Evolutionary conservation across 495 filamentous ascomycete species (phyloP), one percentile per base, ranked within the genome.

Genomic region (Hypoxylon crocopeplum): DNA sequence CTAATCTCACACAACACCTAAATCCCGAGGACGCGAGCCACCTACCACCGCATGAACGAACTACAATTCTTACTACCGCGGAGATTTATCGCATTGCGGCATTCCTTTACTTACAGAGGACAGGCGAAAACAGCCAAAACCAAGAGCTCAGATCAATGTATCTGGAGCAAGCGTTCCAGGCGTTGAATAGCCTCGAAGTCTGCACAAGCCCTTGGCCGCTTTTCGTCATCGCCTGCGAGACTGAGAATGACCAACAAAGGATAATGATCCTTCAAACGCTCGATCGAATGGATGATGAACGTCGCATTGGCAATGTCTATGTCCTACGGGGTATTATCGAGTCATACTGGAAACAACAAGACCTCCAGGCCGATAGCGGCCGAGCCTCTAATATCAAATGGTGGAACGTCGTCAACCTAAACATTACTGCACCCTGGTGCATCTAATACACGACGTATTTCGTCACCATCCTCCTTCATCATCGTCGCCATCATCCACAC

Each of bases 191-290:
- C 34, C 47, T 73, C 2, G 47, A 66, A 30, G 59, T 71, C 52
- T 70, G 68, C 37, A 73, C 70, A 37, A 73, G 70, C 51, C 70
- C 70, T 5, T 73, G 70, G 70, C 70, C 70, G 4, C 56, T 73
- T 12, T 73, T 73, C 25, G 67, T 73, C 32, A 63, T 71, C n/a
- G 70, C 69, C 6, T 73, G 70, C 47, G 70, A 73, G 47, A 69
- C 66, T 7, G 66, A 68, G 48, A 69, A 53, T 5, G 70, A 73
- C 34, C 66, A 68, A 16, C 68, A 71, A 30, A 56, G 69, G 39
- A 73, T 73, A 37, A 50, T 30, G 36, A 71, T 73, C 41, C 56
- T 73, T 16, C 57, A 59, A 24, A 62, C 67, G 4, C 56, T 73
- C 30, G 66, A 69, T 42, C 50, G 51, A 25, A 73, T 73, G 70